Percentiles rank a stretch among this genome's conserved stretches.
phyloP scores from a whole-genome alignment of 1,284 basidiomycete species.

The Tilletia walkeri region DNA sequence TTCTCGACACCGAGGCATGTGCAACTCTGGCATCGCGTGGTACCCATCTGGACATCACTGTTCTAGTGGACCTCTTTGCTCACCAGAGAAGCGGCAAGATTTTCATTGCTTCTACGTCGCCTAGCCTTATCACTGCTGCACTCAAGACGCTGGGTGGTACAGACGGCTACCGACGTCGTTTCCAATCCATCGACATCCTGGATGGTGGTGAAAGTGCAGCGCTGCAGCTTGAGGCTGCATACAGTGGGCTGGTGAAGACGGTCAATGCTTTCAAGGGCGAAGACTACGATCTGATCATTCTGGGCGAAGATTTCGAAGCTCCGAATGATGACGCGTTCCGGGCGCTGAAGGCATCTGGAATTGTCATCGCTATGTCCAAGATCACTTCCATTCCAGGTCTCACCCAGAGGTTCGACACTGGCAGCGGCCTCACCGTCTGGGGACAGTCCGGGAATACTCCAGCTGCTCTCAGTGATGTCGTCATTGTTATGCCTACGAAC shows the following conservation, averaged over 20 bases:
- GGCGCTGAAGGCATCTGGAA: not conserved
- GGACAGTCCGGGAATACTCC: not conserved
- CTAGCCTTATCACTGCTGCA: not conserved
- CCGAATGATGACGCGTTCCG: not conserved
- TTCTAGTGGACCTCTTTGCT: not conserved
- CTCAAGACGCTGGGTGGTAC: not conserved
- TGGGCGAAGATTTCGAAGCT: not conserved
- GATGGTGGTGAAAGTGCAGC: not conserved
- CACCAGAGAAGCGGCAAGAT: conserved; percentile 1
- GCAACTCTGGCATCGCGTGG: not conserved
- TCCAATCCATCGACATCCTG: not conserved
- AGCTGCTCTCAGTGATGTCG: not conserved
- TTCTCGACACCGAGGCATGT: not conserved
- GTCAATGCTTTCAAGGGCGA: not conserved
- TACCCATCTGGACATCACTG: not conserved
- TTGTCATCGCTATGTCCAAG: conserved; percentile 1
- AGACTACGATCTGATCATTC: not conserved
- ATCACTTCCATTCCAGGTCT: conserved; percentile 1
- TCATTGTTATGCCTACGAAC: not conserved
- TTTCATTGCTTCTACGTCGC: not conserved
- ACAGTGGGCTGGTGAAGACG: not conserved
- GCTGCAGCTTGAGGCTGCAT: not conserved
- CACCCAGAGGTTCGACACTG: not conserved
- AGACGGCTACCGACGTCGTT: not conserved
- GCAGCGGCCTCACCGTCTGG: not conserved